Conservation (phyloP, 2,329 filamentous ascomycete species). For the Beauveria scarabaeidicola region DNA sequence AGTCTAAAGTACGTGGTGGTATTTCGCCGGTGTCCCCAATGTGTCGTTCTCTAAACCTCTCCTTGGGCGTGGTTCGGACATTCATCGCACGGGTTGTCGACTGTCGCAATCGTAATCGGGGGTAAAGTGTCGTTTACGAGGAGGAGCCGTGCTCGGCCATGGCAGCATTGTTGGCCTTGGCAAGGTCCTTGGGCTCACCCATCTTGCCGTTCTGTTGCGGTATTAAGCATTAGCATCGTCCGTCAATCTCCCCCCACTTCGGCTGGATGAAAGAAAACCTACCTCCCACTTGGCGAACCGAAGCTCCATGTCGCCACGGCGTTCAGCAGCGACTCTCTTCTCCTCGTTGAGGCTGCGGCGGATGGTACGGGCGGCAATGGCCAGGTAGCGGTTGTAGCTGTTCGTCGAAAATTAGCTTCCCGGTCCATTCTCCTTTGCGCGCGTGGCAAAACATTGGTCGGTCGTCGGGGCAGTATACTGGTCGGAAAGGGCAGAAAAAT, state of each 20-base stretch:
- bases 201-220: conserved; percentile 83
- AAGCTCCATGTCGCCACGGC: conserved; percentile 81
- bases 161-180: conserved; percentile 40
- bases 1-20: conserved; percentile 12
- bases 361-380: conserved; percentile 87
- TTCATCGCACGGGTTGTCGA: conserved; percentile 5
- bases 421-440: conserved; percentile 10
- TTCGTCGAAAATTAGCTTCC: conserved; percentile 28
- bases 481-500: conserved; percentile 9
- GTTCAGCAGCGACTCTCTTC: conserved; percentile 77
- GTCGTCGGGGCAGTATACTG: not conserved
- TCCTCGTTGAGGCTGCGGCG: conserved; percentile 97
- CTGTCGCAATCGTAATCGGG: not conserved
- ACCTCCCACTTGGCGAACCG: conserved; percentile 95
- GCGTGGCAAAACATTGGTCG: conserved; percentile 19
- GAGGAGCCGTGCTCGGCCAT: conserved; percentile 31
- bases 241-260: conserved; percentile 4
- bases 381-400: conserved; percentile 99
- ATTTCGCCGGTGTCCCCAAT: conserved; percentile 4
- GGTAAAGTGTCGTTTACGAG: conserved; percentile 20
- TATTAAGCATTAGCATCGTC: conserved; percentile 23
- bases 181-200: conserved; percentile 71
- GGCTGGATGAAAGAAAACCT: conserved; percentile 19
- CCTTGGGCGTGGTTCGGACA: not conserved
- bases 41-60: conserved; percentile 2